These are phyloP conservation scores for Epichloe hybrida DNA, from an alignment of 2,329 filamentous ascomycete genomes.

Conservation along the genomic window DNA sequence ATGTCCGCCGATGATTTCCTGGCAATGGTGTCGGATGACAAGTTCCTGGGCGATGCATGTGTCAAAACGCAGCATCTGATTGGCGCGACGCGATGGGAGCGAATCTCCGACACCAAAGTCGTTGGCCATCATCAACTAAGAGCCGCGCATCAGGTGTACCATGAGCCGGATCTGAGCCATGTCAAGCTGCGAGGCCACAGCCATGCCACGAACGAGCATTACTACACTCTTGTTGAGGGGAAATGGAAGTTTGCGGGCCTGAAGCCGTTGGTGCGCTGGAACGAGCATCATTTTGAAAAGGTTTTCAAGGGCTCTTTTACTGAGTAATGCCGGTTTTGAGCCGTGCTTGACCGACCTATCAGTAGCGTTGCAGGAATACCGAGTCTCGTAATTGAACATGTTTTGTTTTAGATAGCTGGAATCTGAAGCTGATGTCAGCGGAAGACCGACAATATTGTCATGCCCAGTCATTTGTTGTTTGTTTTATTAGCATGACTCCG, in stretches of 20 bases:
- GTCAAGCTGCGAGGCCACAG: constrained; percentile 42
- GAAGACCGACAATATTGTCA: no score
- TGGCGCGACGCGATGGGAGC: constrained; percentile 37
- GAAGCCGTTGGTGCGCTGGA: constrained; percentile 39
- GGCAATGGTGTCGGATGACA: constrained; percentile 34
- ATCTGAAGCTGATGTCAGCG: no score
- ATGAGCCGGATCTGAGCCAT: constrained; percentile 28
- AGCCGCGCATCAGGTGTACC: constrained; percentile 43
- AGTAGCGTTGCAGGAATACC: no score
- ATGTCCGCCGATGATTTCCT: constrained; percentile 42
- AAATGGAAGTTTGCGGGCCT: constrained; percentile 45
- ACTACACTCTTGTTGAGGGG: constrained; percentile 43
- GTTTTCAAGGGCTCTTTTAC: background rate
- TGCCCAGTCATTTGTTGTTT: no score
- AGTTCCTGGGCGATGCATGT: constrained; percentile 38
- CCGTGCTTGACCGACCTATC: no score
- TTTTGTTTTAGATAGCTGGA: no score
- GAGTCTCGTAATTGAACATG: no score
- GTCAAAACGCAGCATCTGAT: constrained; percentile 45
- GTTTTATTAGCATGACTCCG: no score
- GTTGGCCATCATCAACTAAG: constrained; percentile 42
- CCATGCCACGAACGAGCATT: constrained; percentile 38
- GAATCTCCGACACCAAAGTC: constrained; percentile 32
- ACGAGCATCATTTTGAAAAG: constrained; percentile 24
- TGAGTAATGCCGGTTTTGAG: no score